Conservation (phyloP, 306 rosid genomes). For the Erythrophleum fordii region DNA sequence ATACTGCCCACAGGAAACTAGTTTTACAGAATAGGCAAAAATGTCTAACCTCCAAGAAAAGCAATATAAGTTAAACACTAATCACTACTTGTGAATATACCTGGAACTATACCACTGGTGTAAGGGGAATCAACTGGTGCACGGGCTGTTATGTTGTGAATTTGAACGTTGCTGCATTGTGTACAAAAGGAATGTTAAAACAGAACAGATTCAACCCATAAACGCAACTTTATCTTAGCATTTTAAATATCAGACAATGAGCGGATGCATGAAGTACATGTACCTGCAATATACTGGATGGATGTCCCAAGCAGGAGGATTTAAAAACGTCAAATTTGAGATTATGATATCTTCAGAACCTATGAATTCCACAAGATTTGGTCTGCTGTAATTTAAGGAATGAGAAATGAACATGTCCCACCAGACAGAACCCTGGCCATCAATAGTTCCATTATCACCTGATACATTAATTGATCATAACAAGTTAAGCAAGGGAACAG, state of each 20-base stretch:
- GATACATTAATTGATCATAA: constrained; percentile 20
- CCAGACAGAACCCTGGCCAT: constrained; percentile 78
- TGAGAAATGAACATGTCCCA: constrained; percentile 57
- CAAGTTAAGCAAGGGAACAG: constrained; percentile 16
- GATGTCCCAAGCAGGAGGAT: constrained; percentile 72
- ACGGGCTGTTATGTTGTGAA: constrained; percentile 54
- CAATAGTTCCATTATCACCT: constrained; percentile 78
- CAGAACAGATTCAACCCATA: background rate
- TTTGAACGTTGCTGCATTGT: constrained; percentile 54
- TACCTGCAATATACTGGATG: constrained; percentile 85
- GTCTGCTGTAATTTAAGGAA: constrained; percentile 63
- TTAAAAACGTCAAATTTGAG: constrained; percentile 67
- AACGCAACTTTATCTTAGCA: background rate
- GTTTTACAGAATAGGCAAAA: background rate
- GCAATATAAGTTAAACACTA: background rate
- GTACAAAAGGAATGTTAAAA: constrained; percentile 9
- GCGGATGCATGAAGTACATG: background rate
- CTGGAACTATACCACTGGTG: constrained; percentile 77
- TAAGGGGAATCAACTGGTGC: constrained; percentile 62
- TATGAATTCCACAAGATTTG: constrained; percentile 66
- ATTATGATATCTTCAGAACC: constrained; percentile 51
- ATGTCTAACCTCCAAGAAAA: background rate
- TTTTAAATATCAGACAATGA: too few species aligned
- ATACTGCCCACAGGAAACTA: background rate
- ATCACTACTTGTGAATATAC: constrained; percentile 34